Evolutionary conservation across 306 rosid species (phyloP).

Genomic region (Ammopiptanthus mongolicus): DNA sequence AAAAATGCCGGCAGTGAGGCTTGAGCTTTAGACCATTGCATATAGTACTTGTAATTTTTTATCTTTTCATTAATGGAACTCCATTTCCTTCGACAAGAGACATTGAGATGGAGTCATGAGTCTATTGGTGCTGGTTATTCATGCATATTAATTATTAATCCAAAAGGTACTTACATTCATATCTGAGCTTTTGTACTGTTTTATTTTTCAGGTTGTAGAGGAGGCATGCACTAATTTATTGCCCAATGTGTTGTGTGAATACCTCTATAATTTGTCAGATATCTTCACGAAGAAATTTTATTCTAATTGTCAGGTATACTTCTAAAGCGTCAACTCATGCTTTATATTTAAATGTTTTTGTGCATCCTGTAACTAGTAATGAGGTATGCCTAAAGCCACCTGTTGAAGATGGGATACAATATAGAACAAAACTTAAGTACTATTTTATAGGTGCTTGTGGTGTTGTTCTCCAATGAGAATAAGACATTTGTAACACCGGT

Average conservation of each 20-base stretch:
- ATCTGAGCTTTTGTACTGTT: not conserved
- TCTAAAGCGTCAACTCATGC: not conserved
- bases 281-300: conserved; percentile 69
- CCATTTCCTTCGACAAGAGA: not conserved
- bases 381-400: not conserved
- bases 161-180: not conserved
- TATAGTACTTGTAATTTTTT: not conserved
- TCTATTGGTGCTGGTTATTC: not conserved
- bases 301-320: conserved; percentile 81
- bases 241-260: conserved; percentile 84
- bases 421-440: no score
- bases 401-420: not conserved
- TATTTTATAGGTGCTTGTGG: no score
- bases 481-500: no score
- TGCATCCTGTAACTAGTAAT: not conserved
- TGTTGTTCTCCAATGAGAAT: no score
- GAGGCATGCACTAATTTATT: conserved; percentile 82
- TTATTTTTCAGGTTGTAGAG: conserved; percentile 68
- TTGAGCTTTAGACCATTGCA: conserved; percentile 10
- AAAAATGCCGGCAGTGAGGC: not conserved
- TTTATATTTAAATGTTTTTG: not conserved
- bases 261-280: conserved; percentile 81
- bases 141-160: not conserved
- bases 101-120: not conserved
- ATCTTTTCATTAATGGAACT: not conserved